Percentiles rank a stretch among this genome's conserved stretches.
Evolutionary conservation across 305 asterid species (phyloP).

Genomic region (Solanum hybrid): DNA sequence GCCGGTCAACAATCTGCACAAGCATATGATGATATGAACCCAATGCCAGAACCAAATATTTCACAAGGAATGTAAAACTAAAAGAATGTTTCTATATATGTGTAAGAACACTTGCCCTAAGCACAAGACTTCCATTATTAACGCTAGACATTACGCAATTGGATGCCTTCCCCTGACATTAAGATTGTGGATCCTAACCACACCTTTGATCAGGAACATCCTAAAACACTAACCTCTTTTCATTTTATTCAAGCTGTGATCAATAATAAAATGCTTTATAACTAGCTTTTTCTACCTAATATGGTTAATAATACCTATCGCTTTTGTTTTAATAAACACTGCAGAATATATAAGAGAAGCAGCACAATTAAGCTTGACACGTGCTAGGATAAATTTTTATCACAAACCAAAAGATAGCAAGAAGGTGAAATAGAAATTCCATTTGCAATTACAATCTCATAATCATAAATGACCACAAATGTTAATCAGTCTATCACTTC

Average conservation of each 20-base stretch:
- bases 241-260: not conserved
- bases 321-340: not conserved
- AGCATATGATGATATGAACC: conserved; percentile 5
- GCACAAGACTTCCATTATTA: not conserved
- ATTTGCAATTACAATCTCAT: not conserved
- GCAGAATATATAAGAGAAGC: not conserved
- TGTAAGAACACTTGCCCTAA: not conserved
- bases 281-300: not conserved
- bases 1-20: conserved; percentile 87
- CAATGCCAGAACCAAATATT: not conserved
- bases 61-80: not conserved
- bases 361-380: not conserved
- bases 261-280: not conserved
- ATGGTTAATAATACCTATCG: not conserved
- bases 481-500: not conserved
- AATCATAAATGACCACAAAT: not conserved
- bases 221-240: not conserved
- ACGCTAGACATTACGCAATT: not conserved
- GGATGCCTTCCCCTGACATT: not conserved
- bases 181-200: not conserved
- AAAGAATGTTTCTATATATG: not conserved
- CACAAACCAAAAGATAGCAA: not conserved
- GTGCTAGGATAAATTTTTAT: not conserved
- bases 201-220: not conserved
- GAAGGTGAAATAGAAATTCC: not conserved